Conservation (phyloP, 2,329 filamentous ascomycete species). For the Paramyrothecium sp. region DNA sequence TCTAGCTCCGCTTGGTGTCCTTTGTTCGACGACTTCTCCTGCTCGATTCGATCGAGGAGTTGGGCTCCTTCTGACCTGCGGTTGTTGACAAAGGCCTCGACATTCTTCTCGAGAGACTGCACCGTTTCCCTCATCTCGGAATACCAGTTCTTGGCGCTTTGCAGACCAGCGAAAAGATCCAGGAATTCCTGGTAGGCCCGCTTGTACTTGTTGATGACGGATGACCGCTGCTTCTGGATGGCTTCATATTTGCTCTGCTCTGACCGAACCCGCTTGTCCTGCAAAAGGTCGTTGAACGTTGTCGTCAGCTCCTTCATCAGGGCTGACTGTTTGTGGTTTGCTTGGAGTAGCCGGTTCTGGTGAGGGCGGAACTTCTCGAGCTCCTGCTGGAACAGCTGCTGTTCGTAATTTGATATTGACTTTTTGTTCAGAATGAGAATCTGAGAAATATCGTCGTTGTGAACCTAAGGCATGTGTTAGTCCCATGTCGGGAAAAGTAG, state of each 20-base stretch:
- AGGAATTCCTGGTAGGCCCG: slow-evolving; percentile 90
- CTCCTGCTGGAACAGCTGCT: slow-evolving; percentile 89
- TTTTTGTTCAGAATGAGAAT: slow-evolving; percentile 98
- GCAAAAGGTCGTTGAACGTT: slow-evolving; percentile 81
- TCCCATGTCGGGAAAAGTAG: background rate
- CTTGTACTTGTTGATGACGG: slow-evolving; percentile 84
- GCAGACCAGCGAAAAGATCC: slow-evolving; percentile 81
- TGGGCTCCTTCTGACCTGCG: slow-evolving; percentile 87
- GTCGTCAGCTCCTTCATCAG: slow-evolving; percentile 93
- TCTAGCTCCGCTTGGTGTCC: slow-evolving; percentile 71
- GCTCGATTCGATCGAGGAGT: slow-evolving; percentile 84
- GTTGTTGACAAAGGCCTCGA: slow-evolving; percentile 96
- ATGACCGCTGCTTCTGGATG: slow-evolving; percentile 78
- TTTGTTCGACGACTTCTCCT: slow-evolving; percentile 65
- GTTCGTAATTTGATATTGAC: slow-evolving; percentile 87
- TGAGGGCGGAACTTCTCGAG: slow-evolving; percentile 96
- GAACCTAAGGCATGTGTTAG: slow-evolving; percentile 59
- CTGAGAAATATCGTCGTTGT: slow-evolving; percentile 95
- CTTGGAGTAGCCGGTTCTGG: slow-evolving; percentile 86
- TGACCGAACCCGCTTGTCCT: slow-evolving; percentile 88
- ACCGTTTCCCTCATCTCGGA: slow-evolving; percentile 94
- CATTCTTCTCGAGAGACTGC: slow-evolving; percentile 89
- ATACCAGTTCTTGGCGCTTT: slow-evolving; percentile 91
- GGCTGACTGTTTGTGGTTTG: slow-evolving; percentile 91
- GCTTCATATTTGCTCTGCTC: slow-evolving; percentile 95